A percentile compares a stretch with the other conserved stretches of the same genome.
Conservation (phyloP, 73 alveolate species). For the Paramecium biaurelia region DNA sequence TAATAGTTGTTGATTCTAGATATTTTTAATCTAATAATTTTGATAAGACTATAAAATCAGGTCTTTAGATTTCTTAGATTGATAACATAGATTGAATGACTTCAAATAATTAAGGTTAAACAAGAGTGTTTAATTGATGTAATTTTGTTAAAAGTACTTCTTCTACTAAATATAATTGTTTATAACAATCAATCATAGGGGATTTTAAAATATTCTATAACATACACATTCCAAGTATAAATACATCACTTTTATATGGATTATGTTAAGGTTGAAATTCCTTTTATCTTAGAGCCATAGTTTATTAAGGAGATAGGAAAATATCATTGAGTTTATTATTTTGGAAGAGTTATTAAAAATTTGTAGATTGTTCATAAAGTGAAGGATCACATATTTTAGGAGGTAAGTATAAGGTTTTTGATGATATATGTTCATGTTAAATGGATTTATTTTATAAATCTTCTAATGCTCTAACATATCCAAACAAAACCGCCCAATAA, state of each 20-base stretch:
- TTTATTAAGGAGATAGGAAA: neutral
- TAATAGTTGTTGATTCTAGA: neutral
- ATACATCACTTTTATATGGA: conserved; percentile 61
- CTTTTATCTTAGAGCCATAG: neutral
- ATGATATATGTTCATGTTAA: neutral
- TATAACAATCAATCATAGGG: neutral
- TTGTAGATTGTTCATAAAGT: neutral
- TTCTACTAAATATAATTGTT: neutral
- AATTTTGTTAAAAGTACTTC: neutral
- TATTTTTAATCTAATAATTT: neutral
- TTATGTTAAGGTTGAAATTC: conserved; percentile 49
- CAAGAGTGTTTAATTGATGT: neutral
- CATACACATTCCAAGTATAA: conserved; percentile 47
- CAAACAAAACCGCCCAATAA: conserved; percentile 47
- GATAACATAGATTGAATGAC: conserved; percentile 37
- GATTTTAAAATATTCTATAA: neutral
- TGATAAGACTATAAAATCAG: conserved; percentile 55
- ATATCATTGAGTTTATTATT: neutral
- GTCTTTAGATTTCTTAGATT: conserved; percentile 25
- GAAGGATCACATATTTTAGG: conserved; percentile 42
- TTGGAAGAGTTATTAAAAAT: neutral
- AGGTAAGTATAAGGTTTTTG: conserved; percentile 4
- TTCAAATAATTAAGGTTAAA: neutral
- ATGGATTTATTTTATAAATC: neutral
- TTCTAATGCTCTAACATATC: conserved; percentile 42